Conservation (phyloP, 2,329 filamentous ascomycete species). For the Alternaria hordeiaustralica region DNA sequence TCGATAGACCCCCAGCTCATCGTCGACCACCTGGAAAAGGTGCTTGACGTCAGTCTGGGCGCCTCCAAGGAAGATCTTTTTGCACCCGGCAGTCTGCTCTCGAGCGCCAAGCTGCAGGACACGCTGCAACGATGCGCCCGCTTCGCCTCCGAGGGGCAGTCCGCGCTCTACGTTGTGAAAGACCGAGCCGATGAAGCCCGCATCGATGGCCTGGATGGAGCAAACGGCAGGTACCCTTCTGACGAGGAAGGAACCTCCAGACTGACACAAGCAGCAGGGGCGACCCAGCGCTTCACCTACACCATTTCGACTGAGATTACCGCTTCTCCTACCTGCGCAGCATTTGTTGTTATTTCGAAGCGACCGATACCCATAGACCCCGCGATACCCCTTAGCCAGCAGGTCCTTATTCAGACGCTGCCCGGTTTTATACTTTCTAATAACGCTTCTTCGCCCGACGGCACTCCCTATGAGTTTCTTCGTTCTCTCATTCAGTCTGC, state of each 20-base stretch:
- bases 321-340: slow-evolving; percentile 77
- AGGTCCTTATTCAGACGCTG: slow-evolving; percentile 92
- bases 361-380: slow-evolving; percentile 87
- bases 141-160: slow-evolving; percentile 87
- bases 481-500: slow-evolving; percentile 91
- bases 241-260: slow-evolving; percentile 15
- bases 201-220: slow-evolving; percentile 38
- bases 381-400: slow-evolving; percentile 78
- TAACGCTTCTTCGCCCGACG: slow-evolving; percentile 72
- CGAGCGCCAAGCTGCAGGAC: slow-evolving; percentile 72
- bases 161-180: slow-evolving; percentile 90
- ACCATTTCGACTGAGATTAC: slow-evolving; percentile 82
- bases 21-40: slow-evolving; percentile 56
- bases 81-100: slow-evolving; percentile 80
- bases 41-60: slow-evolving; percentile 57
- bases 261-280: slow-evolving; percentile 52
- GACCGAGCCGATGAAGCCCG: slow-evolving; percentile 64
- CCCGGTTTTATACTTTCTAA: slow-evolving; percentile 78
- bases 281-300: slow-evolving; percentile 68
- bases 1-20: slow-evolving; percentile 56
- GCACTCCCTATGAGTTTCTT: slow-evolving; percentile 89
- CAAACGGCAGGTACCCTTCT: slow-evolving; percentile 37
- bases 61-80: slow-evolving; percentile 77
- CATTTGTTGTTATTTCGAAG: slow-evolving; percentile 90
- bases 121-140: slow-evolving; percentile 86